phyloP scores from a whole-genome alignment of 768 basidiomycete species.

The Mycena vitilis region DNA sequence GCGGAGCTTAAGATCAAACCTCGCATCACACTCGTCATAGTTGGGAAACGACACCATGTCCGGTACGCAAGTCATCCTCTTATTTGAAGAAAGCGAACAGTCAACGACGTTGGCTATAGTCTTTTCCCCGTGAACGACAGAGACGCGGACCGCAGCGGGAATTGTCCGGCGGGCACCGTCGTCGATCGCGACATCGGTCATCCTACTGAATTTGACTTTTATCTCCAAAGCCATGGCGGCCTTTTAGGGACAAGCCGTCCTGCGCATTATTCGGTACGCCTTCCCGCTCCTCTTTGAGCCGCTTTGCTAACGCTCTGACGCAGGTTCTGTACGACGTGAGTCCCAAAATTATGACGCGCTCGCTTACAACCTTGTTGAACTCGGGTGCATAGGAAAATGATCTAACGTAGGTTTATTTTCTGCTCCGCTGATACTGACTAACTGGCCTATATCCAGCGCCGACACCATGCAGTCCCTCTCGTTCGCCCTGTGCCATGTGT shows the following conservation, averaged over 20 bases:
- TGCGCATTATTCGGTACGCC: constrained; percentile 57
- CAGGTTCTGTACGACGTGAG: constrained; percentile 59
- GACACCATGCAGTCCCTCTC: constrained; percentile 77
- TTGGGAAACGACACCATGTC: constrained; percentile 82
- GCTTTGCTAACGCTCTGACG: neutral
- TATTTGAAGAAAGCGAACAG: neutral
- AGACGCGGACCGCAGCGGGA: constrained; percentile 75
- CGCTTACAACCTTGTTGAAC: too few relatives aligned
- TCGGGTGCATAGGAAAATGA: constrained; percentile 56
- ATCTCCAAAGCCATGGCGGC: constrained; percentile 82
- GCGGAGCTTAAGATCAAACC: constrained; percentile 64
- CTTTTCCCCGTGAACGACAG: constrained; percentile 57
- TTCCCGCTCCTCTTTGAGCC: neutral
- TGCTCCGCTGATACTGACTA: constrained; percentile 14
- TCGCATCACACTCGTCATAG: constrained; percentile 81
- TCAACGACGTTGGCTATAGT: neutral
- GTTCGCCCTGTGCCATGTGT: constrained; percentile 83
- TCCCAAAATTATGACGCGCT: neutral
- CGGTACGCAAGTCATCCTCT: constrained; percentile 36
- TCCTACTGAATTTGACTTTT: constrained; percentile 82
- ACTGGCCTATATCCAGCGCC: constrained; percentile 50
- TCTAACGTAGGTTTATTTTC: constrained; percentile 58
- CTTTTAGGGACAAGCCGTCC: constrained; percentile 78
- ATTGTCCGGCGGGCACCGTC: constrained; percentile 83
- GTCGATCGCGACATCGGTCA: constrained; percentile 78